Evolutionary conservation across 768 basidiomycete genomes (phyloP), one percentile per base, ranked within the genome.

Genomic region (Leccinum obscurum): DNA sequence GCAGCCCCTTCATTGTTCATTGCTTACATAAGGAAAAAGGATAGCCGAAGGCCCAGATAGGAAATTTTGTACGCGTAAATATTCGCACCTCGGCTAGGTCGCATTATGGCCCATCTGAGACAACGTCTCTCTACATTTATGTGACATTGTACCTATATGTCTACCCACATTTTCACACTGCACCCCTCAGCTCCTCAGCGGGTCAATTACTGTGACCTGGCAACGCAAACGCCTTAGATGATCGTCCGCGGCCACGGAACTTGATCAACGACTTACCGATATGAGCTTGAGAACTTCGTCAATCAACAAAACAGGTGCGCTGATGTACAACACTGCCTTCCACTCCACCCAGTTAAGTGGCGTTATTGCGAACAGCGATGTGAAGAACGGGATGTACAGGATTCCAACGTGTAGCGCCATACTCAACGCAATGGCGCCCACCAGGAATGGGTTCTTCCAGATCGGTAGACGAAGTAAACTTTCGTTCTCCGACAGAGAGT

Each of bases 401-500:
- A 98, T 98, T 80, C 88, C 90, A 68, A 97, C 85, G 75, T 98
- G 96, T 30, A 98, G 78, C 2, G 77, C 85, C 95, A 98, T 98
- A 73, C 93, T 95, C 56, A 99, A 77, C 15, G 88, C 73, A 69
- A 98, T 92, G 32, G 94, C 93, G 17, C 75, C 93, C 44, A 96
- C 92, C 17, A 98, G 86, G 82, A 88, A 98, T 59, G 85, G 87
- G 75, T 99, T 99, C 76, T 87, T 89, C 96, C 96, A 99, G 24
- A 97, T 74, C 3, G 96, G 96, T 49, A 99, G 78, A 34, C 83
- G 82, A 54, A 99, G 77, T 61, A 99, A 76, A 62, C 91, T 93
- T 79, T 98, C 96, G 75, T 97, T 98, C 77, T 99, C 96, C 20
- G 94, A 96, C 24, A 99, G 80, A 58, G 95, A 98, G 77, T 98